Base-by-base conservation (phyloP, 2,329 filamentous ascomycete species). In the Neofusicoccum umdonicola region DNA sequence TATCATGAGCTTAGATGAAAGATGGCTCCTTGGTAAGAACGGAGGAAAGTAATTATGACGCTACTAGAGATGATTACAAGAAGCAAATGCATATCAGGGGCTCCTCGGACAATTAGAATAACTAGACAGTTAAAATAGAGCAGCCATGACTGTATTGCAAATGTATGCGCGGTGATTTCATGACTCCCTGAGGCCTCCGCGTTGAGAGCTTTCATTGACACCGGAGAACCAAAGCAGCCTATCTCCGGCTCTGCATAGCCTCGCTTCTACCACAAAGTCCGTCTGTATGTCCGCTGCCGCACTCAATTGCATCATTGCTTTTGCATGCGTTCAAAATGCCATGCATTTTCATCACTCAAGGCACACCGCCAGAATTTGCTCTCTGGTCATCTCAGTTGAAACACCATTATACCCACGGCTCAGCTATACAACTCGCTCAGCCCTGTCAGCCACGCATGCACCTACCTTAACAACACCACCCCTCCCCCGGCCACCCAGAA, bases 391-490 rank as follows among this genome's bases (percentile, higher is more conserved):
- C 17, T 15, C 27, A 60, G 42, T 47, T 60, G 56, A 60, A 60
- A 47, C 56, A 19, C 37, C 39, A 19, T 39, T 60, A 60, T 60
- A 60, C 42, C 31, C 56, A 48, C 31, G 42, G 56, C 41, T 27
- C 56, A 47, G 8, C 31, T 60, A 60, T 37, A 60, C 31, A 7
- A 9, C 54, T 58, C 54, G 54, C 42, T 60, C 56, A 47, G 56
- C 56, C 41, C 56, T 37, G 42, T 37, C 42, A 31, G 13, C 31
- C 27, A 31, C 27, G 27, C 27, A 31, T 31, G 4, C 27, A 31
- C 27, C 27, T 7, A 39, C 37, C 8, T 39, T 3, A 39, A 39
- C 13, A 9, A 11, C 37, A 39, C 12, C 35, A 39, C 1, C 35
- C 35, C 1, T 1, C 35, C 35, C 35, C 12, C 12, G 8, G 12